phyloP scores from a whole-genome alignment of 495 filamentous ascomycete species.

The Neurospora discreta region DNA sequence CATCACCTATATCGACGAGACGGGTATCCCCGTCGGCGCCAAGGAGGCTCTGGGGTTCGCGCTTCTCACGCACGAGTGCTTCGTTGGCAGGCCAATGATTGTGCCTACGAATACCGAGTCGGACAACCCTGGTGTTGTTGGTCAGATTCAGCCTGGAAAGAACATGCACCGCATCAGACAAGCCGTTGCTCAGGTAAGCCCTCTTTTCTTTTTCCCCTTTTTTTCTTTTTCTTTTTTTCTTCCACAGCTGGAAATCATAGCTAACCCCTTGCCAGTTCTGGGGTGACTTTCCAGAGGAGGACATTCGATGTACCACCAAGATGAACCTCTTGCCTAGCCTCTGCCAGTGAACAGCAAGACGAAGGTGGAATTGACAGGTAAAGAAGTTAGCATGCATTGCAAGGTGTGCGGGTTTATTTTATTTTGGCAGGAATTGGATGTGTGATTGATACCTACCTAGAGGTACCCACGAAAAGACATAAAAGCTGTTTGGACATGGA shows the following conservation, averaged over 20 bases:
- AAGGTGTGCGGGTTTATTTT: background rate
- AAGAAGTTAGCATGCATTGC: background rate
- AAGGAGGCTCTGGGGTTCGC: background rate
- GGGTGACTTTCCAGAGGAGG: background rate
- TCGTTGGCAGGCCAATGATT: background rate
- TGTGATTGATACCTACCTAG: background rate
- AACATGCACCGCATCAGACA: background rate
- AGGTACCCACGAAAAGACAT: background rate
- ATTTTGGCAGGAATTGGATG: background rate
- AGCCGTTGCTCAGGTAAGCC: background rate
- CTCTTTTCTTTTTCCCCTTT: no score
- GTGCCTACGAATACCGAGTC: background rate
- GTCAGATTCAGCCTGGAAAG: background rate
- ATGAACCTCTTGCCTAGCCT: background rate
- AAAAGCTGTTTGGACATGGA: background rate
- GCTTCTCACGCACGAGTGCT: background rate
- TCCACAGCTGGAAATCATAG: background rate
- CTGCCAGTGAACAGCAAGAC: background rate
- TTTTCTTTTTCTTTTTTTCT: background rate
- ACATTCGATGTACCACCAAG: background rate
- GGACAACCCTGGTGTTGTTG: background rate
- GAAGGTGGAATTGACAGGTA: background rate
- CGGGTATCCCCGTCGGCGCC: background rate
- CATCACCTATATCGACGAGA: background rate
- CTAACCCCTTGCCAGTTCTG: background rate